These are phyloP conservation scores for Pichia ethanolica DNA, from an alignment of 805 yeast genomes.

Conservation along the genomic window DNA sequence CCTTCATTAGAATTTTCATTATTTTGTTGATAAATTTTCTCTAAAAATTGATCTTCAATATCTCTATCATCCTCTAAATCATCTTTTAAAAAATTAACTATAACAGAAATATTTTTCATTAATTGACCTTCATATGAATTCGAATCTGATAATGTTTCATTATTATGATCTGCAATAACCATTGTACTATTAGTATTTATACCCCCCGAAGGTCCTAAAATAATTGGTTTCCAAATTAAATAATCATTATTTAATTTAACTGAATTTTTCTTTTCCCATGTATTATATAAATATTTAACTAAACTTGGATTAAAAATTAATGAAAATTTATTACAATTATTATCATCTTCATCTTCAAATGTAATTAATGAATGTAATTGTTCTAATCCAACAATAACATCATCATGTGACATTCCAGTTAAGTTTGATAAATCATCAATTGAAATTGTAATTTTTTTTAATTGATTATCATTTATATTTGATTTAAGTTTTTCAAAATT, in stretches of 20 bases:
- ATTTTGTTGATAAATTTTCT: constrained; percentile 32
- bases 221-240: constrained; percentile 73
- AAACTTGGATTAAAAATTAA: constrained; percentile 41
- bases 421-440: constrained; percentile 54
- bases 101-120: constrained; percentile 46
- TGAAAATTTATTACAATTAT: constrained; percentile 37
- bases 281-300: constrained; percentile 35
- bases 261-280: constrained; percentile 51
- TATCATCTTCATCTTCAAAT: constrained; percentile 28
- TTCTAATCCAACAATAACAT: constrained; percentile 82
- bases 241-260: constrained; percentile 42
- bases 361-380: constrained; percentile 52
- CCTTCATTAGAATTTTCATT: constrained; percentile 6
- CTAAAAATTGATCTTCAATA: constrained; percentile 48
- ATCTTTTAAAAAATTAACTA: constrained; percentile 56
- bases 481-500: neutral
- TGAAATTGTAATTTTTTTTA: constrained; percentile 29
- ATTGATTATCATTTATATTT: neutral
- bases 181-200: constrained; percentile 53
- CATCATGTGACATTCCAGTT: constrained; percentile 85
- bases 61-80: constrained; percentile 59
- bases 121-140: constrained; percentile 19
- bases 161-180: constrained; percentile 23
- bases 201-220: constrained; percentile 84
- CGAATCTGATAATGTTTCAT: constrained; percentile 8